Base-by-base conservation (phyloP, 2,329 filamentous ascomycete species). In the Neophaeococcomyces mojaviensis region DNA sequence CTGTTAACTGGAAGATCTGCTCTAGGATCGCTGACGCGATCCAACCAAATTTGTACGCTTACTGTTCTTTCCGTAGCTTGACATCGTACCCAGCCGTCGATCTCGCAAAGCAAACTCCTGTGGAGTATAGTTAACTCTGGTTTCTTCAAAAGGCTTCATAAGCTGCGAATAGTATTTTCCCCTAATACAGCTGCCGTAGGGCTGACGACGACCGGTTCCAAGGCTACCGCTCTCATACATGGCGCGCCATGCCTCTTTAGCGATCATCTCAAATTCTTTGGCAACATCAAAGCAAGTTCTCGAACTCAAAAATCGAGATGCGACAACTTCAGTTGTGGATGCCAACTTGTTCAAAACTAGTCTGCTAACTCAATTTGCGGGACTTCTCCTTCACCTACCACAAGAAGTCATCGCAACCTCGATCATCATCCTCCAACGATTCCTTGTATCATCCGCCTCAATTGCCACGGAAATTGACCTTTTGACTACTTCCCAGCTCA, bases 341-440 rank as follows among this genome's bases (percentile, higher is more conserved):
- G 67, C 69, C 50, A 57, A 59, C 5, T 66, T 68, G 33, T 72
- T 66, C 52, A 67, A 68, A 2, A 67, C 66, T 12, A 62, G 61
- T 4, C 62, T 66, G 47, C 62, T 73, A 20, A 73, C 69, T 1
- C 69, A 72, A 50, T 61, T 68, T 2, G 70, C 70, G 8, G 70
- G 70, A 1, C 75, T 94, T 41, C 77, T 97, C 15, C 75, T 98
- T 2, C 79, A 86, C 39, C 73, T 97, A 32, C 86, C 88, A 5
- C 88, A 95, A 62, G 86, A 88, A 55, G 79, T 87, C 32, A 86
- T 92, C 32, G 86, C 88, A 3, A 86, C 88, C 59, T 87, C 89
- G 2, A 86, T 89, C 59, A 80, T 96, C 33, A 67, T 92, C 0
- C 78, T 94, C 28, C 82, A 84, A 42, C 78, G 90, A 12, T 92